Evolutionary conservation across 1,284 basidiomycete species (phyloP).

Genomic region (Rhodotorula sp.): DNA sequence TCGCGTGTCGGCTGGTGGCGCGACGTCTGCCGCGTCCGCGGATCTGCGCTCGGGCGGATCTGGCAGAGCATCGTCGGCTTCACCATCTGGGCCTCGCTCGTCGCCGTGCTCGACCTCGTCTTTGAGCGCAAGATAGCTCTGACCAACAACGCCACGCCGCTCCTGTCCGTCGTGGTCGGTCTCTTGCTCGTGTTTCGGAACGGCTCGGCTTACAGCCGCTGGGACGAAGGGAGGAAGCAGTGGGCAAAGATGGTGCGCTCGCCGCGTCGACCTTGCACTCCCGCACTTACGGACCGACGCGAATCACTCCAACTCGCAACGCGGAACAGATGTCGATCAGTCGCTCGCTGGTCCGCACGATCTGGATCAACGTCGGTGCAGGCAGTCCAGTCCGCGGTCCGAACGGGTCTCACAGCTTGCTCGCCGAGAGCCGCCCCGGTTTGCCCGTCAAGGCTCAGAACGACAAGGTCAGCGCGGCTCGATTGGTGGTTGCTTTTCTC

Average conservation of each 20-base stretch:
- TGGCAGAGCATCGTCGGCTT: conserved; percentile 41
- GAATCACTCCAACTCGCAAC: neutral
- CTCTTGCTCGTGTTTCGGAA: conserved; percentile 44
- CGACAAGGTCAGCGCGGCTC: conserved; percentile 41
- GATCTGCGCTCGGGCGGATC: conserved; percentile 35
- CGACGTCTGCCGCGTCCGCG: conserved; percentile 25
- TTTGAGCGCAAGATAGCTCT: conserved; percentile 30
- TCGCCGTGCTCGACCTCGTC: conserved; percentile 41
- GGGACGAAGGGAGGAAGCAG: conserved; percentile 44
- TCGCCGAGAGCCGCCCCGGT: neutral
- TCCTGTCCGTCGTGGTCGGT: conserved; percentile 46
- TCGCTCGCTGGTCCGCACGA: conserved; percentile 40
- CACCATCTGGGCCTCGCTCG: conserved; percentile 40
- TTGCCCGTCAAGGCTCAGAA: conserved; percentile 33
- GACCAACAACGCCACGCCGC: conserved; percentile 40
- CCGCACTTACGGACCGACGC: too few species aligned
- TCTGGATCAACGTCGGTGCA: conserved; percentile 44
- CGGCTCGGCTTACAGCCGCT: conserved; percentile 39
- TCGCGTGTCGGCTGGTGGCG: conserved; percentile 37
- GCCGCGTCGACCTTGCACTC: fast-evolving
- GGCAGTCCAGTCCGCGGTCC: conserved; percentile 15
- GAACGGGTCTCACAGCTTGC: neutral
- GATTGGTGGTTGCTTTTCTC: conserved; percentile 42
- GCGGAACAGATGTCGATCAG: conserved; percentile 26
- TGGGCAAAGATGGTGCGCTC: conserved; percentile 41